Evolutionary conservation across 805 yeast species (phyloP).

Genomic region (Kregervanrija pseudodelftensis): DNA sequence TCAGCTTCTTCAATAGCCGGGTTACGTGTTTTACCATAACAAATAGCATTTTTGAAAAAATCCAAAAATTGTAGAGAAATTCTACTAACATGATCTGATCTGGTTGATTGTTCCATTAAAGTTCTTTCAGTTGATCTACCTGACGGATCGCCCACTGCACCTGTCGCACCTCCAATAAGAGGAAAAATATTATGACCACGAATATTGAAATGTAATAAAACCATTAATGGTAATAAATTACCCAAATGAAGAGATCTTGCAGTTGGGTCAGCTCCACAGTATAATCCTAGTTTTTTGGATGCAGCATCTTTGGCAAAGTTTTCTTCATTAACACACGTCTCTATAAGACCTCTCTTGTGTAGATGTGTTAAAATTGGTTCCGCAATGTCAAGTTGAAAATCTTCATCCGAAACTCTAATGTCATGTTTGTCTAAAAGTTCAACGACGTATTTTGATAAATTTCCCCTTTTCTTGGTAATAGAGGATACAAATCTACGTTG

Average conservation of each 20-base stretch:
- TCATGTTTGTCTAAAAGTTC: conserved; percentile 14
- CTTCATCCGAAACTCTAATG: conserved; percentile 16
- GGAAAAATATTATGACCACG: conserved; percentile 84
- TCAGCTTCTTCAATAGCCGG: conserved; percentile 10
- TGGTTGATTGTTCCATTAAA: conserved; percentile 42
- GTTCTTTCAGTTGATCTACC: conserved; percentile 77
- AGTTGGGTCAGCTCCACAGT: conserved; percentile 96
- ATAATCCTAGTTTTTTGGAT: conserved; percentile 44
- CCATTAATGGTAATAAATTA: conserved; percentile 80
- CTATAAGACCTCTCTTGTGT: conserved; percentile 39
- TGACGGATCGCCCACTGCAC: conserved; percentile 93
- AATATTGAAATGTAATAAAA: conserved; percentile 72
- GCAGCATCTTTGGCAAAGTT: conserved; percentile 17
- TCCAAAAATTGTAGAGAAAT: conserved; percentile 55
- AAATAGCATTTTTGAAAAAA: conserved; percentile 56
- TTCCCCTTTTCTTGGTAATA: background rate
- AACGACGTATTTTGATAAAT: conserved; percentile 14
- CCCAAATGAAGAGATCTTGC: conserved; percentile 89
- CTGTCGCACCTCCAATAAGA: conserved; percentile 92
- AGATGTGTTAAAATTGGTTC: conserved; percentile 36
- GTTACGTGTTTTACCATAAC: conserved; percentile 51
- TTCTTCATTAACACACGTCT: conserved; percentile 32
- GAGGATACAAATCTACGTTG: background rate
- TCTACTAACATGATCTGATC: conserved; percentile 48
- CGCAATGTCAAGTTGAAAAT: conserved; percentile 24